phyloP scores from a whole-genome alignment of 2,329 filamentous ascomycete genomes.

The Exophiala aquamarina region DNA sequence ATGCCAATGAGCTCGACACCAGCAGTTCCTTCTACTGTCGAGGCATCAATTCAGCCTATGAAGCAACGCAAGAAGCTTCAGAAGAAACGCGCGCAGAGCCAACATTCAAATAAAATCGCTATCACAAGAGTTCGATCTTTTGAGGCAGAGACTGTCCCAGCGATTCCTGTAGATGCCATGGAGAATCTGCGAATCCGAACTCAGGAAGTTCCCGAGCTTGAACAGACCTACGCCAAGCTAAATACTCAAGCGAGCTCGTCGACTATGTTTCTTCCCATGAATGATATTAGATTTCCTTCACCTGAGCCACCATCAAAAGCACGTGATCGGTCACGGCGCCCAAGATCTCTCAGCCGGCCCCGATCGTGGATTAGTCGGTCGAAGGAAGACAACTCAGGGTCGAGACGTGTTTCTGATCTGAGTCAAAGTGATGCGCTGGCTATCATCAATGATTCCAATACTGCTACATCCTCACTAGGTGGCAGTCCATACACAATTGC shows the following conservation, averaged over 20 bases:
- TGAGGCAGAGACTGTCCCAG: conserved; percentile 19
- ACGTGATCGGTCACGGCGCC: conserved; percentile 7
- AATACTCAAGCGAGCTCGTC: conserved; percentile 15
- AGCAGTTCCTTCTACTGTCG: neutral
- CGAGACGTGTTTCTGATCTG: conserved; percentile 9
- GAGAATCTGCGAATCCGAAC: conserved; percentile 26
- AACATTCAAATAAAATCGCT: conserved; percentile 12
- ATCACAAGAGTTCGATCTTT: conserved; percentile 21
- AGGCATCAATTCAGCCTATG: conserved; percentile 1
- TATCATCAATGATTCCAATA: conserved; percentile 23
- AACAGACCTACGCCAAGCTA: conserved; percentile 20
- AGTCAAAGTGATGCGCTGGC: conserved; percentile 14
- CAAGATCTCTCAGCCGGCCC: conserved; percentile 18
- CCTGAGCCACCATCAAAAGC: conserved; percentile 17
- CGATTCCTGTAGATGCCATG: conserved; percentile 16
- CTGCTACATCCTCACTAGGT: conserved; percentile 18
- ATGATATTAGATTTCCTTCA: conserved; percentile 26
- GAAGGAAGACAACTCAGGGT: conserved; percentile 15
- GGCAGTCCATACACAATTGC: conserved; percentile 24
- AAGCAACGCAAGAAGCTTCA: conserved; percentile 22
- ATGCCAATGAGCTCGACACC: neutral
- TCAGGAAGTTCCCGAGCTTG: conserved; percentile 26
- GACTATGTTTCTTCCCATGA: conserved; percentile 11
- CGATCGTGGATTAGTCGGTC: conserved; percentile 23
- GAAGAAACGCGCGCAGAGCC: conserved; percentile 25